Conservation (phyloP, 2,329 filamentous ascomycete species). For the Arachnopeziza araneosa region DNA sequence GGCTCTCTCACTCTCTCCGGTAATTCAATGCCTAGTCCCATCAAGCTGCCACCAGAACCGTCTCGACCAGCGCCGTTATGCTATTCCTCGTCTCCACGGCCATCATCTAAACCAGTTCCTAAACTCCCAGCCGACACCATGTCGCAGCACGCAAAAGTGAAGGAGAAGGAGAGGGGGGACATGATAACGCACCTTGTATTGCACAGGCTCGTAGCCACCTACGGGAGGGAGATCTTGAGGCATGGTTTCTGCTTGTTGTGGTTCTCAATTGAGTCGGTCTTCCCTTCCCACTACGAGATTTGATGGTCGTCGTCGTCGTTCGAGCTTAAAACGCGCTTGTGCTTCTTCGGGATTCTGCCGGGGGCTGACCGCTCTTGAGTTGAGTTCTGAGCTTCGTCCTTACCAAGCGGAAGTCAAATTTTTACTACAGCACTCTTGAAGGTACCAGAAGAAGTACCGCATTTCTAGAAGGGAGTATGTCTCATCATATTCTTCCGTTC, state of each 20-base stretch:
- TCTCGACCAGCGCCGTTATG: not conserved
- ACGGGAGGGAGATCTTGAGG: constrained; percentile 94
- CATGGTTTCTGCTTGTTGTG: constrained; percentile 46
- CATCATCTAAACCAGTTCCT: not conserved
- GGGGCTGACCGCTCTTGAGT: not conserved
- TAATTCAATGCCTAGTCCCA: too few relatives aligned
- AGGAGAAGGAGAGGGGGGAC: not conserved
- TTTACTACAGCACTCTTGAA: too few relatives aligned
- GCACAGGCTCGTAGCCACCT: constrained; percentile 92
- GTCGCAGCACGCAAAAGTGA: not conserved
- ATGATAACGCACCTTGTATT: constrained; percentile 74
- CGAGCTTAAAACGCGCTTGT: not conserved
- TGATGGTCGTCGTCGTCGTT: not conserved
- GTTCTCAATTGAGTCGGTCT: not conserved
- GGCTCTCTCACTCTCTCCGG: not conserved
- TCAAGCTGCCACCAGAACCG: not conserved
- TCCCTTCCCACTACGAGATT: not conserved
- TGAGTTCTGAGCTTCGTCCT: too few relatives aligned
- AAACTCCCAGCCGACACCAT: not conserved
- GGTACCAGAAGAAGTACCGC: too few relatives aligned
- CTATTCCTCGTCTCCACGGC: too few relatives aligned
- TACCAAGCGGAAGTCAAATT: too few relatives aligned
- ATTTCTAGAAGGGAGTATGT: too few relatives aligned
- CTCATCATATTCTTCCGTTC: not conserved
- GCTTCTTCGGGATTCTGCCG: not conserved